phyloP scores from a whole-genome alignment of 208 protist genomes.

The Wallacemonas sp. region DNA sequence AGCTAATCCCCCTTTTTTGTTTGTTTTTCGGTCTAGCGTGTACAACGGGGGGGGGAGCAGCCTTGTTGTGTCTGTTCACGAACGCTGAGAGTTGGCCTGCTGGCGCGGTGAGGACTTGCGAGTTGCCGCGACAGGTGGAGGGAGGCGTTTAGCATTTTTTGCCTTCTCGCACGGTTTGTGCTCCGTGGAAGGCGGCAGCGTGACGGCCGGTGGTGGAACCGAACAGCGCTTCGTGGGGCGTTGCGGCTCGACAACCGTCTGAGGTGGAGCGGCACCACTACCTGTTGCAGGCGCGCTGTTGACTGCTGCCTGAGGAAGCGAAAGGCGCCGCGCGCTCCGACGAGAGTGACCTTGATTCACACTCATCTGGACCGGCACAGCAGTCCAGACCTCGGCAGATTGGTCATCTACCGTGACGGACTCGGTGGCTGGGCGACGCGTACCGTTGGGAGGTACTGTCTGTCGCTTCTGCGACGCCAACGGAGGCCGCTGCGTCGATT shows the following conservation, averaged over 20 bases:
- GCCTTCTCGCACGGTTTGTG: constrained; percentile 3
- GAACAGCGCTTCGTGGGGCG: background rate
- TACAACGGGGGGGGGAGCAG: no score
- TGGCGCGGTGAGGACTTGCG: no score
- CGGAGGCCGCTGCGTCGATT: no score
- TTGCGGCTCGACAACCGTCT: no score
- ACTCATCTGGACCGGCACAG: background rate
- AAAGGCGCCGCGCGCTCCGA: background rate
- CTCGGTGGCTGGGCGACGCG: background rate
- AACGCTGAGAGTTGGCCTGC: no score
- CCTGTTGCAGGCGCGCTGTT: background rate
- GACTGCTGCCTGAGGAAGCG: background rate
- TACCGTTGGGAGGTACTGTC: no score
- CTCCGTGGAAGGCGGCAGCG: background rate
- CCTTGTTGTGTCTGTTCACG: no score
- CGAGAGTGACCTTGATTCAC: background rate
- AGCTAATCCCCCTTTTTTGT: no score
- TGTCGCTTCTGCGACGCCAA: no score
- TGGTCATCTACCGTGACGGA: background rate
- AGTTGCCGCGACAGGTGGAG: background rate
- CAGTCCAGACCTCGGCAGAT: background rate
- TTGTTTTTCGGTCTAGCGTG: no score
- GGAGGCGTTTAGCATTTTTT: background rate
- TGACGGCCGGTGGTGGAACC: background rate
- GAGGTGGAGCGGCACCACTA: no score